Evolutionary conservation across 2,329 filamentous ascomycete species (phyloP).

Genomic region (Apiospora saccharicola): DNA sequence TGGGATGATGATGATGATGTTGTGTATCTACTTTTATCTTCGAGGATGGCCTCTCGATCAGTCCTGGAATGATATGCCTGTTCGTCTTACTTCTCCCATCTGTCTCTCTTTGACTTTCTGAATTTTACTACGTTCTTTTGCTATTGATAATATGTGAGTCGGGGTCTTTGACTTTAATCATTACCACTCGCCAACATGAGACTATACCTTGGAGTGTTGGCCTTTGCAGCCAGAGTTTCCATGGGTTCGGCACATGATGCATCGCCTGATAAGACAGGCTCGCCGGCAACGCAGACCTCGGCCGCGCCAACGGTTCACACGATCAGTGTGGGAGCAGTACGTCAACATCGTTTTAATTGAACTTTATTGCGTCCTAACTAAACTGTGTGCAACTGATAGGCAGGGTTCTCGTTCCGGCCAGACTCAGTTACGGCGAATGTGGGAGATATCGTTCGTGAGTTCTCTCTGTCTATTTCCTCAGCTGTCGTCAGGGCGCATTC

Average conservation of each 20-base stretch:
- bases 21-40: constrained; percentile 6
- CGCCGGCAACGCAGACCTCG: background rate
- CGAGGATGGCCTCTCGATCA: background rate
- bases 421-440: constrained; percentile 13
- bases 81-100: background rate
- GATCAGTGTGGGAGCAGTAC: constrained; percentile 20
- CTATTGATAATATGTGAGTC: constrained; percentile 1
- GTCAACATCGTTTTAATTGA: background rate
- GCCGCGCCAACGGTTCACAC: background rate
- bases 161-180: background rate
- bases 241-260: background rate
- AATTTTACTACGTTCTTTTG: background rate
- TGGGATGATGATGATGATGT: background rate
- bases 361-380: background rate
- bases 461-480: background rate
- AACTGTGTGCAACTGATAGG: background rate
- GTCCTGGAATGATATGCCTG: background rate
- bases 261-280: background rate
- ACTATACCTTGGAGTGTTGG: constrained; percentile 5
- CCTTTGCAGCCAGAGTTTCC: background rate
- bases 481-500: background rate
- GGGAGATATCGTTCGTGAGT: constrained; percentile 21
- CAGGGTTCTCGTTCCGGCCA: background rate
- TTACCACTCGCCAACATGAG: background rate
- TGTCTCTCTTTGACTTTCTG: background rate